Percentiles rank a stretch among this genome's conserved stretches.
These are phyloP conservation scores for Salinomyces thailandicus DNA, from an alignment of 2,329 filamentous ascomycete species.

Conservation along the genomic window DNA sequence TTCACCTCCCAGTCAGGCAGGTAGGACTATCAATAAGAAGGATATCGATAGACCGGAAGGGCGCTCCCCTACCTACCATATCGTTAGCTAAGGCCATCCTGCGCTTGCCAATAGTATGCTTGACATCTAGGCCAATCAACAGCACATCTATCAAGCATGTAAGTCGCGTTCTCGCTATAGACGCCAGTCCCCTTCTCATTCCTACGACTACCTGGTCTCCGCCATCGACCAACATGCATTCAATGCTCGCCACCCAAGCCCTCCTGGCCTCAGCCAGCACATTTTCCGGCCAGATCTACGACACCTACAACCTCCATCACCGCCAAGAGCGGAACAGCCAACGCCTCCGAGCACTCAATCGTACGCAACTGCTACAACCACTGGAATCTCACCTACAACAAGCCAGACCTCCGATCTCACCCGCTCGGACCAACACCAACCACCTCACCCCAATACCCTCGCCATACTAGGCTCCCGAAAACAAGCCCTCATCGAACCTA, in stretches of 20 bases:
- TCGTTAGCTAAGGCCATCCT: too few species aligned
- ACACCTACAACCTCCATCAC: conserved; percentile 11
- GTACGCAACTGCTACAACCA: conserved; percentile 28
- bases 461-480: conserved; percentile 19
- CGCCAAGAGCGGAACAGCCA: conserved; percentile 7
- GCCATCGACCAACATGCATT: conserved; percentile 6
- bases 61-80: too few species aligned
- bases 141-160: too few species aligned
- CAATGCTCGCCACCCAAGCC: conserved; percentile 3
- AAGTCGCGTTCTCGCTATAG: too few species aligned
- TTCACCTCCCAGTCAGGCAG: too few species aligned
- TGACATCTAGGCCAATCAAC: too few species aligned
- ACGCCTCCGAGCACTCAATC: conserved; percentile 6
- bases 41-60: too few species aligned
- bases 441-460: conserved; percentile 22
- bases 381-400: conserved; percentile 16
- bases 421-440: conserved; percentile 18
- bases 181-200: too few species aligned
- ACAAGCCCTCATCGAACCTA: conserved; percentile 22
- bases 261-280: conserved; percentile 6
- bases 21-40: too few species aligned
- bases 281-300: conserved; percentile 9
- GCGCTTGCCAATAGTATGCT: too few species aligned
- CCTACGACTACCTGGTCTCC: too few species aligned
- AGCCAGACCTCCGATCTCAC: conserved; percentile 25